A percentile compares a stretch with the other conserved stretches of the same genome.
Evolutionary conservation across 148 eudicot species (phyloP).

Genomic region (Spergularia bocconei): DNA sequence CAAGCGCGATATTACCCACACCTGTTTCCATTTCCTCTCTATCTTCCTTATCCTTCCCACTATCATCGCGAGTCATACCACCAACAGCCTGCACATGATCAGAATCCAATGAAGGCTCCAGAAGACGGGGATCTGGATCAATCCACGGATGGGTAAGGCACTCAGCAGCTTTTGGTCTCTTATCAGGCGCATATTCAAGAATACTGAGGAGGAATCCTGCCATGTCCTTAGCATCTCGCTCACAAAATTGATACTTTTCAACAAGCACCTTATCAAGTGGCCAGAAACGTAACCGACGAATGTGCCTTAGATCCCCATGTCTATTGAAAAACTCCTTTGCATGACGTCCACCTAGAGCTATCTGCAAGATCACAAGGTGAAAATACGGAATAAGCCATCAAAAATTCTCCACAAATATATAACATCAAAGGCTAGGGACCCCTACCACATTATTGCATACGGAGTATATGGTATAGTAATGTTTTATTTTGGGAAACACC

Average conservation of each 20-base stretch:
- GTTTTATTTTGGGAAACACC: too few relatives aligned
- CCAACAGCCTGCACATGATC: slow-evolving; percentile 18
- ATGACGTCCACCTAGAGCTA: slow-evolving; percentile 74
- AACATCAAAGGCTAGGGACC: too few relatives aligned
- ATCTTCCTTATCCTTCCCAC: slow-evolving; percentile 43
- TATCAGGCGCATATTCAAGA: slow-evolving; percentile 84
- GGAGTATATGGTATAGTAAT: too few relatives aligned
- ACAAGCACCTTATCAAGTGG: slow-evolving; percentile 69
- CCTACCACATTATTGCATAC: too few relatives aligned
- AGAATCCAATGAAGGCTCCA: slow-evolving; percentile 32
- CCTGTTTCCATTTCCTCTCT: slow-evolving; percentile 67
- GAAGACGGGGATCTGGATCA: slow-evolving; percentile 42
- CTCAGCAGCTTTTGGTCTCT: slow-evolving; percentile 81
- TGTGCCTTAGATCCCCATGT: slow-evolving; percentile 77
- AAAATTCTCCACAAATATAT: background rate
- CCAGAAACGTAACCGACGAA: slow-evolving; percentile 76
- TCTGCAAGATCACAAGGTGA: slow-evolving; percentile 34
- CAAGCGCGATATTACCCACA: slow-evolving; percentile 60
- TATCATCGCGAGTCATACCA: slow-evolving; percentile 1
- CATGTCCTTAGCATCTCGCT: slow-evolving; percentile 71
- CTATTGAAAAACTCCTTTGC: slow-evolving; percentile 81
- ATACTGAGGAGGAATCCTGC: slow-evolving; percentile 75
- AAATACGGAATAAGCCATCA: background rate
- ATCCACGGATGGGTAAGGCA: slow-evolving; percentile 88
- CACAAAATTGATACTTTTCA: slow-evolving; percentile 72